phyloP scores from a whole-genome alignment of 2,329 filamentous ascomycete genomes.

The Calonectria multiphialidica region DNA sequence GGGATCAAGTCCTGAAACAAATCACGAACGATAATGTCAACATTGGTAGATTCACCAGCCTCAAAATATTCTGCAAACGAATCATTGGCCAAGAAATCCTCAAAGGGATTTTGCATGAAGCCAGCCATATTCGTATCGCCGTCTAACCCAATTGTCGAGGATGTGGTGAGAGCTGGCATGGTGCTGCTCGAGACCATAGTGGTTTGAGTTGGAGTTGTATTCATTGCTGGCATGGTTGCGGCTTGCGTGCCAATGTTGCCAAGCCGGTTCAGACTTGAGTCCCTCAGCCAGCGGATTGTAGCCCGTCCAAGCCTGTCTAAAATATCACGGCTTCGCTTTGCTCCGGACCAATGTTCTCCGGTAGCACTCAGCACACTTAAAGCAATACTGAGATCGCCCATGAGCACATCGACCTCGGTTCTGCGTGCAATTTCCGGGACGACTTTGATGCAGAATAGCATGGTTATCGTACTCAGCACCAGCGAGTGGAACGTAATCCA shows the following conservation, averaged over 20 bases:
- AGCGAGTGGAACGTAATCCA: conserved; percentile 63
- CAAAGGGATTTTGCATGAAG: conserved; percentile 36
- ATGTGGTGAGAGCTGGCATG: conserved; percentile 3
- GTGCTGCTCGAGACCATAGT: conserved; percentile 10
- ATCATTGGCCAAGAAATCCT: conserved; percentile 40
- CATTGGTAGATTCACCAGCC: conserved; percentile 43
- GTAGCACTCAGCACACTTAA: conserved; percentile 62
- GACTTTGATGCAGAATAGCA: conserved; percentile 64
- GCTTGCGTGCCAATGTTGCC: neutral
- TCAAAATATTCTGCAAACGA: conserved; percentile 46
- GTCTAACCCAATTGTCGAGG: neutral
- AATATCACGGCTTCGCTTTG: conserved; percentile 59
- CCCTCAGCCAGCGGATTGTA: conserved; percentile 45
- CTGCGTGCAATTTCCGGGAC: conserved; percentile 54
- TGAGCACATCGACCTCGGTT: conserved; percentile 53
- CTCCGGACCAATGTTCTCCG: conserved; percentile 65
- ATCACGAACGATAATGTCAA: conserved; percentile 49
- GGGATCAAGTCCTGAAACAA: conserved; percentile 54
- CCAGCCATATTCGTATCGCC: conserved; percentile 3
- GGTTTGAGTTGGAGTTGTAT: neutral
- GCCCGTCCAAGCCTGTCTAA: conserved; percentile 53
- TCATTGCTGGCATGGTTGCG: neutral
- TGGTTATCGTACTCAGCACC: conserved; percentile 60
- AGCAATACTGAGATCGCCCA: conserved; percentile 55
- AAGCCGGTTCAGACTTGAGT: neutral